Evolutionary conservation across 2,329 filamentous ascomycete genomes (phyloP), one percentile per base, ranked within the genome.

Genomic region (Claviceps capensis): DNA sequence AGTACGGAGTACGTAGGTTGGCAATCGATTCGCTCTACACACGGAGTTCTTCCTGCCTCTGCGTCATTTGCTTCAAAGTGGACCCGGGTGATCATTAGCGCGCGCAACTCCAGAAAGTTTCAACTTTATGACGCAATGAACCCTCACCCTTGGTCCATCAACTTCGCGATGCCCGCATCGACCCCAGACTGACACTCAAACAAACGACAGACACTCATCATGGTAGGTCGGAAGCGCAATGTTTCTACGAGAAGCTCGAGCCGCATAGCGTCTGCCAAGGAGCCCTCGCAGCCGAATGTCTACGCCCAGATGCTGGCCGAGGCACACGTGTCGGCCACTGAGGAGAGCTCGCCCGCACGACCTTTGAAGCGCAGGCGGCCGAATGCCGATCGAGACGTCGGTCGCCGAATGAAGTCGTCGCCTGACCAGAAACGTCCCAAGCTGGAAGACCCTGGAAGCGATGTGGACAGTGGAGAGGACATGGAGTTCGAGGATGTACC

Each of bases 401-500:
- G 13, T 7, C 17, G 43, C 6, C 16, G 17, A 36, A 14, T 34
- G n/a, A 11, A 17, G 16, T 42, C 13, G 3, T 16, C 19, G 2
- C 11, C 14, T 14, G n/a, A 13, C 14, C n/a, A 34, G 11, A n/a
- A 14, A 30, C 2, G 23, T n/a, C 4, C 23, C 30, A 42, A 26
- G 14, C 5, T 11, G 17, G 47, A 34, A 5, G 3, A 9, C 7
- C 34, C n/a, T 9, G 48, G 49, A 37, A 38, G 34, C 16, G 45
- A 34, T 38, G 59, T 63, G 5, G 61, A 63, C 0, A 66, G 72
- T 3, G 72, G 72, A 3, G 71, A 73, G 3, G 65, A 68, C 13
- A 52, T 73, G 22, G 69, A 74, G 44, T 77, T 78, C 56, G 69
- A 78, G 54, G 75, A 79, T 58, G 72, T 78, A 1, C 57, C 63